Evolutionary conservation across 352 stramenopile species (phyloP), one percentile per base, ranked within the genome.

Genomic region (Lagenidium sp.): DNA sequence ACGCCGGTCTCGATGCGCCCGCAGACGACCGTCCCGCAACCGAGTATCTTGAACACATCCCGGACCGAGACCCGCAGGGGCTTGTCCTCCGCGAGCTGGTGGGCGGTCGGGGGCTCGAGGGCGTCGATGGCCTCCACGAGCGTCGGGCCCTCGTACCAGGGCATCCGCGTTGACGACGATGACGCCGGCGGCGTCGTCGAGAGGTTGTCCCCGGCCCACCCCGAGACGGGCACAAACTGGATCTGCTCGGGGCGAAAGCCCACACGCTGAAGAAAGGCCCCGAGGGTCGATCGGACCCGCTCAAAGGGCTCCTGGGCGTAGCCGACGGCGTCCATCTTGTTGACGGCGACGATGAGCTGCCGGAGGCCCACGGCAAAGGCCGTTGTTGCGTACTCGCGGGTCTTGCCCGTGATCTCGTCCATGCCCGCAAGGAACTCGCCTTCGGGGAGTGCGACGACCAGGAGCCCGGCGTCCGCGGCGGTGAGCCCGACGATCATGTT

Each of bases 291-390:
- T 63, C 96, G 97, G 55, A 99, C 96, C 57, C 97, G 73, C 21
- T 96, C 79, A 68, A 96, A 99, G 56, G 94, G 90, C 16, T 53
- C 64, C 66, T 98, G 65, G 46, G 58, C 71, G 74, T 98, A 99
- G 49, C 94, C 85, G 28, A 97, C 92, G 13, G 80, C 84, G 69
- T 99, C 95, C 95, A 99, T 99, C 75, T 99, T 99, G 82, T 99
- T 99, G 21, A 98, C 75, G 25, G 75, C 91, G 13, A 99, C 94
- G 65, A 99, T 90, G 71, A 99, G 95, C 72, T 99, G 94, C 67
- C 97, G 97, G 41, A 99, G 90, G 49, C 97, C 96, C 16, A 99
- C 74, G 10, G 92, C 98, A 64, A 97, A 98, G 7, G 94, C 95
- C 7, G 99, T 63, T 25, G 98, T 68, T 25, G 94, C 92, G 70